These are phyloP conservation scores for Liquidambar formosana DNA, from an alignment of 164 flowering plant species.

Conservation along the genomic window DNA sequence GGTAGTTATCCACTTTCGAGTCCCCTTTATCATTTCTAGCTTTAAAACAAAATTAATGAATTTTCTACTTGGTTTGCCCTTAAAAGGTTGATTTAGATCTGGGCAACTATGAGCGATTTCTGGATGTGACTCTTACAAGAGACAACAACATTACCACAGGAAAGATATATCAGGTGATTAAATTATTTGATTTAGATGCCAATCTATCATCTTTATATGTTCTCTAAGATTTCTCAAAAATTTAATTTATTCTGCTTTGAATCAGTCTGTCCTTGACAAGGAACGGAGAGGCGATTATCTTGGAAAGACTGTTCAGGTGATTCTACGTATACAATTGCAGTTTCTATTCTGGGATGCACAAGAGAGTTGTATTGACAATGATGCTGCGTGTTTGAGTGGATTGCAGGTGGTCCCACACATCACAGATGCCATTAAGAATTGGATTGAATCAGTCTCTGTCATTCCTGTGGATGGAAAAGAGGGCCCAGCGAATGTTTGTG, in stretches of 20 bases:
- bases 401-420: slow-evolving; percentile 93
- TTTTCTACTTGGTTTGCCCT: slow-evolving; percentile 9
- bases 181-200: neutral
- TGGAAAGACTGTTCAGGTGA: slow-evolving; percentile 98
- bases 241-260: slow-evolving; percentile 4
- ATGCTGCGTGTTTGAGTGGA: slow-evolving; percentile 9
- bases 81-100: slow-evolving; percentile 89
- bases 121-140: slow-evolving; percentile 89
- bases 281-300: slow-evolving; percentile 92
- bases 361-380: neutral
- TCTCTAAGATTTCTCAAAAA: slow-evolving; percentile 5
- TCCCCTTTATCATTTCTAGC: neutral
- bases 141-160: slow-evolving; percentile 97
- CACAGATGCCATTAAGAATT: slow-evolving; percentile 87
- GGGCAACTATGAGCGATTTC: slow-evolving; percentile 94
- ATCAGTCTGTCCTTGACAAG: slow-evolving; percentile 91
- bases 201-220: neutral
- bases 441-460: slow-evolving; percentile 79
- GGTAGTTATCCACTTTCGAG: neutral
- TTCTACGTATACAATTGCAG: neutral
- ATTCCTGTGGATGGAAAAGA: slow-evolving; percentile 95
- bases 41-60: neutral
- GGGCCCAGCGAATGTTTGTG: slow-evolving; percentile 96
- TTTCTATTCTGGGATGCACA: neutral
- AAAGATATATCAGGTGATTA: slow-evolving; percentile 88